These are phyloP conservation scores for Erodium texanum DNA, from an alignment of 441 rosid species.

Conservation along the genomic window DNA sequence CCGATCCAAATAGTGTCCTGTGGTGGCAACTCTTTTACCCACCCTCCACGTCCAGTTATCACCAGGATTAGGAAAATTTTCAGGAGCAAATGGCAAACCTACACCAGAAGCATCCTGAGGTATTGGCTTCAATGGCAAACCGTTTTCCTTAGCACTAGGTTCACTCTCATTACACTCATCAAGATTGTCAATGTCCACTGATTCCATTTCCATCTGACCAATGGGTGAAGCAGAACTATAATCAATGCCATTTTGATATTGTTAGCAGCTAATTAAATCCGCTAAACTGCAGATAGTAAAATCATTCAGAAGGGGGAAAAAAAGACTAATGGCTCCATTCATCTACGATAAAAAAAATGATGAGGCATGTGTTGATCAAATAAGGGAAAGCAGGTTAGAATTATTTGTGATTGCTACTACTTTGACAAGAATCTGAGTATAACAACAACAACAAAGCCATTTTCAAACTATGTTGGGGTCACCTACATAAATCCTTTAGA, in stretches of 20 bases:
- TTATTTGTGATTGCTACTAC: neutral
- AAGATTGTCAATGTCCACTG: slow-evolving; percentile 22
- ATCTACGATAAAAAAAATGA: too few species aligned
- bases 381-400: neutral
- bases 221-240: slow-evolving; percentile 21
- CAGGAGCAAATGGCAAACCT: slow-evolving; percentile 86
- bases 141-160: slow-evolving; percentile 20
- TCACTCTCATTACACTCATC: slow-evolving; percentile 20
- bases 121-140: slow-evolving; percentile 29
- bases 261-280: slow-evolving; percentile 10
- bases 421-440: neutral
- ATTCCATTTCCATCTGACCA: slow-evolving; percentile 22
- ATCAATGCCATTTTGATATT: neutral
- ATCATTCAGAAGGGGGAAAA: neutral
- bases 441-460: neutral
- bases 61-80: slow-evolving; percentile 77
- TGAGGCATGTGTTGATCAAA: neutral
- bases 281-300: neutral
- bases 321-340: neutral
- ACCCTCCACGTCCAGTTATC: slow-evolving; percentile 91
- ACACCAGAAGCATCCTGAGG: slow-evolving; percentile 45
- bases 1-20: slow-evolving; percentile 55
- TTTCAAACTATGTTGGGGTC: neutral
- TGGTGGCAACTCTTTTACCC: slow-evolving; percentile 46
- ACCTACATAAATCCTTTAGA: neutral